These are phyloP conservation scores for Aspergillus bertholletiae DNA, from an alignment of 495 filamentous ascomycete genomes.

Conservation along the genomic window DNA sequence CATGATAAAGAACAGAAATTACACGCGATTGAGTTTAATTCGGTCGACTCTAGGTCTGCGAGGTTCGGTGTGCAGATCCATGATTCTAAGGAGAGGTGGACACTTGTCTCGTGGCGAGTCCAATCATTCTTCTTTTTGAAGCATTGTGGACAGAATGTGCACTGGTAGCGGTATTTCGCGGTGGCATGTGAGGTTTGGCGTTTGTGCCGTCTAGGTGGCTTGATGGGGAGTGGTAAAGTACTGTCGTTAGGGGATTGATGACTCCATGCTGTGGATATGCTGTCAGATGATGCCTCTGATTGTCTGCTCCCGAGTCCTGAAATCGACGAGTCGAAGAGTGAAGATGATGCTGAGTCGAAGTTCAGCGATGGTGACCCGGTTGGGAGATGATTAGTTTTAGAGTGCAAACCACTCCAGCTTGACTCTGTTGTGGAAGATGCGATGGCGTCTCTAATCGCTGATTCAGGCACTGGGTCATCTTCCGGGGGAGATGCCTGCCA, in stretches of 20 bases:
- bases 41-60: conserved; percentile 1
- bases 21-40: conserved; percentile 34
- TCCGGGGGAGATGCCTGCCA: conserved; percentile 81
- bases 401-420: conserved; percentile 24
- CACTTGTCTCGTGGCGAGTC: conserved; percentile 77
- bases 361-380: conserved; percentile 5
- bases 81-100: conserved; percentile 72
- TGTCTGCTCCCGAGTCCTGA: conserved; percentile 26
- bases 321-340: conserved; percentile 24
- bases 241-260: conserved; percentile 40
- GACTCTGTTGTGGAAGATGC: conserved; percentile 56
- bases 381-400: background rate
- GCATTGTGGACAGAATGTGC: conserved; percentile 78
- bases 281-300: conserved; percentile 30
- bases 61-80: conserved; percentile 64
- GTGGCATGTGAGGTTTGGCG: conserved; percentile 41
- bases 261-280: conserved; percentile 40
- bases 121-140: conserved; percentile 85
- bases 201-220: conserved; percentile 16
- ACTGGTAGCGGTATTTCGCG: conserved; percentile 58
- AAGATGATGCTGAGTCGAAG: conserved; percentile 20
- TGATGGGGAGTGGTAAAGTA: conserved; percentile 16
- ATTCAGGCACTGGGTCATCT: conserved; percentile 47
- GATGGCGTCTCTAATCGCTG: conserved; percentile 34
- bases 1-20: conserved; percentile 62